Conservation (phyloP, 441 rosid genomes). For the Erysimum cheiri region DNA sequence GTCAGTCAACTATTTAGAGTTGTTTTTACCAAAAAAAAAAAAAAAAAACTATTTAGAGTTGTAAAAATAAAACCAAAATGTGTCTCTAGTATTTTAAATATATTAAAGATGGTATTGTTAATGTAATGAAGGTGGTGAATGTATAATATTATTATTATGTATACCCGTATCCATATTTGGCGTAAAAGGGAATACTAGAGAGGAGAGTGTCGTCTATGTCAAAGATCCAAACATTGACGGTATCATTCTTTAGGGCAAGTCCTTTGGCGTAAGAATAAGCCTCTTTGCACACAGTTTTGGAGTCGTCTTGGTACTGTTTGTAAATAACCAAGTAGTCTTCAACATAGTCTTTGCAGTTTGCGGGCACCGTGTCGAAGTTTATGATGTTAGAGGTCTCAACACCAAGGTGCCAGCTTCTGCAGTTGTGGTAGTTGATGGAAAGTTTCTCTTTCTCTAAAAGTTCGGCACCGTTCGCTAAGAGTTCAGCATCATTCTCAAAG, state of each 20-base stretch:
- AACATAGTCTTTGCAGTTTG: slow-evolving; percentile 53
- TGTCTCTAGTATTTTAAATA: no score
- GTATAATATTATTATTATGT: neutral
- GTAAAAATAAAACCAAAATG: neutral
- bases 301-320: slow-evolving; percentile 56
- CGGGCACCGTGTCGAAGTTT: slow-evolving; percentile 54
- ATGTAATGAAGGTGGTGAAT: neutral
- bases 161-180: slow-evolving; percentile 63
- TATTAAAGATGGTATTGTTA: neutral
- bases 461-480: no score
- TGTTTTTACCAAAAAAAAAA: no score
- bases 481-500: no score
- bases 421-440: slow-evolving; percentile 41
- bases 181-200: slow-evolving; percentile 65
- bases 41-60: neutral
- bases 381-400: slow-evolving; percentile 60
- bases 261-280: slow-evolving; percentile 51
- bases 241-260: slow-evolving; percentile 48
- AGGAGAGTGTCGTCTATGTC: slow-evolving; percentile 71
- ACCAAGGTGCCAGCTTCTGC: slow-evolving; percentile 69
- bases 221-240: slow-evolving; percentile 60
- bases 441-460: slow-evolving; percentile 14
- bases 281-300: slow-evolving; percentile 42
- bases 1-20: neutral
- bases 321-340: slow-evolving; percentile 63